Evolutionary conservation across 2,329 filamentous ascomycete species (phyloP), one percentile per base, ranked within the genome.

Genomic region (Aureobasidium sp.): DNA sequence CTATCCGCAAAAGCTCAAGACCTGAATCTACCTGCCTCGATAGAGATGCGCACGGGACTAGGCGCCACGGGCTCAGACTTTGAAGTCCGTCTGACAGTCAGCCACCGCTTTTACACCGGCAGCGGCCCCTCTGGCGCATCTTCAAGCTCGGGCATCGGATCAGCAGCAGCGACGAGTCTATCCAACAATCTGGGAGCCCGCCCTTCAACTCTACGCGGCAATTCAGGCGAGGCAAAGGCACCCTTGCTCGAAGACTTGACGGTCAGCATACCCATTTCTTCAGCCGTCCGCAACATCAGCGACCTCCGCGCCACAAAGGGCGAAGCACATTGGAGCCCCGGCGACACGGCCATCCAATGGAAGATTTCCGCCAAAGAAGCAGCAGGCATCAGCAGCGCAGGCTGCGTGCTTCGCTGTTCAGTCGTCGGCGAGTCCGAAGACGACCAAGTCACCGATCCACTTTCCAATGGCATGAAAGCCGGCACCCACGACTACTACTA

Each of bases 281-380:
- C 80, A 3, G 80, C 82, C 22, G 89, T 96, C 47, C 47, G 52
- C 24, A 83, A 88, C 55, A 74, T 97, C 14, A 83, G 83, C 4
- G 90, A 96, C 63, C 78, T 96, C 52, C 80, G 88, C 53, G 81
- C 90, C 2, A 87, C 83, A 60, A 83, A 82, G 59, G 91, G 90
- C 30, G 91, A 97, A 60, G 90, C 89, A 2, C 83, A 79, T 54
- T 96, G 90, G 71, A 86, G 81, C 51, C 82, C 86, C 0, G 83
- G 82, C 2, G 88, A 88, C 47, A 78, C 79, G 41, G 68, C 79
- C 1, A 74, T 96, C 7, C 87, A 95, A 68, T 97, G 91, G 91
- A 80, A 83, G 54, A 81, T 97, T 35, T 81, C 84, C 1, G 79
- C 81, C 21, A 90, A 89, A 69, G 90, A 95, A 54, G 77, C 90